A percentile compares a stretch with the other conserved stretches of the same genome.
Conservation (phyloP, 768 basidiomycete genomes). For the Leccinum arenicola region DNA sequence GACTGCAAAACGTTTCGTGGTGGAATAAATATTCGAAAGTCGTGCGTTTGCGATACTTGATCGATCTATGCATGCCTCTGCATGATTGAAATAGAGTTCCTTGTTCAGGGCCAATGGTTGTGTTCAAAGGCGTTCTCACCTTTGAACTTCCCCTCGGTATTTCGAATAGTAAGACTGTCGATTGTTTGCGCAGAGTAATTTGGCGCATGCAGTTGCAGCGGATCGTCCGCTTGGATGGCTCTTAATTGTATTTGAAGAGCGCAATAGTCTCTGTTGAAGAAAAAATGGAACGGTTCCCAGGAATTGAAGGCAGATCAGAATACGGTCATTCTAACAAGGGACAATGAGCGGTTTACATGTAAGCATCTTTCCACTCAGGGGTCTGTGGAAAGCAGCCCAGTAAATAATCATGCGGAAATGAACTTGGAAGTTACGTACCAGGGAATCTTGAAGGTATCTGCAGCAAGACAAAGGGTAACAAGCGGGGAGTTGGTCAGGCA, state of each 20-base stretch:
- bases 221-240: constrained; percentile 41
- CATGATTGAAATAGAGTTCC: not conserved
- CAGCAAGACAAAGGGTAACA: not conserved
- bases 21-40: not conserved
- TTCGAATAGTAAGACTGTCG: not conserved
- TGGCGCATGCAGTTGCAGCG: constrained; percentile 22
- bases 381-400: constrained; percentile 39
- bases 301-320: not conserved
- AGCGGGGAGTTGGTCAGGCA: not conserved
- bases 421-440: not conserved
- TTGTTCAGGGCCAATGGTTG: not conserved
- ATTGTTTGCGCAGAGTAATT: constrained; percentile 10
- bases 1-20: not conserved
- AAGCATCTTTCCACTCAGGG: constrained; percentile 52
- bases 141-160: constrained; percentile 2
- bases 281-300: not conserved
- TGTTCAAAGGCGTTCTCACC: constrained; percentile 6
- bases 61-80: constrained; percentile 4
- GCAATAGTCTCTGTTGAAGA: constrained; percentile 59
- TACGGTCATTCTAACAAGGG: not conserved
- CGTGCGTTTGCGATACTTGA: not conserved
- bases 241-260: constrained; percentile 66
- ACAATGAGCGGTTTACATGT: constrained; percentile 24
- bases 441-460: constrained; percentile 56
- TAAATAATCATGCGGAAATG: not conserved